These are phyloP conservation scores for Suillus plorans DNA, from an alignment of 768 basidiomycete genomes.

Conservation along the genomic window DNA sequence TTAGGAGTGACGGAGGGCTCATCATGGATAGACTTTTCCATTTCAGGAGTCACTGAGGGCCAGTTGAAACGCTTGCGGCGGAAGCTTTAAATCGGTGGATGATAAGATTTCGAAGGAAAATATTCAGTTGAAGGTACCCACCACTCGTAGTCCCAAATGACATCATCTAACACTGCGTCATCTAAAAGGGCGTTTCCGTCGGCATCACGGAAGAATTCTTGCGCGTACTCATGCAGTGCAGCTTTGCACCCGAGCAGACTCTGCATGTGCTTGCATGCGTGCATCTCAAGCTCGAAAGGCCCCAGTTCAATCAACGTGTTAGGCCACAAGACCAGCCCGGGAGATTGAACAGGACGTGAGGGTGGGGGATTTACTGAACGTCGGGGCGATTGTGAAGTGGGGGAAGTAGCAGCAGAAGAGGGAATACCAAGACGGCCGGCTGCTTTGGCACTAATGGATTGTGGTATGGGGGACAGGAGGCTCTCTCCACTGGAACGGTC, in stretches of 20 bases:
- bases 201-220: conserved; percentile 30
- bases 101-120: conserved; percentile 9
- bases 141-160: conserved; percentile 38
- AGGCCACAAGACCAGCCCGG: conserved; percentile 62
- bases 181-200: conserved; percentile 21
- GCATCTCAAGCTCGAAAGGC: conserved; percentile 68
- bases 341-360: conserved; percentile 45
- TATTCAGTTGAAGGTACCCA: conserved; percentile 14
- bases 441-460: conserved; percentile 35
- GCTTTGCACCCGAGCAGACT: conserved; percentile 59
- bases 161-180: conserved; percentile 23
- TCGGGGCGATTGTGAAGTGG: conserved; percentile 4
- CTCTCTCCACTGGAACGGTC: conserved; percentile 30
- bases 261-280: conserved; percentile 70
- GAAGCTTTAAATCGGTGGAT: conserved; percentile 44
- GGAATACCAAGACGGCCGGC: conserved; percentile 38
- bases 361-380: conserved; percentile 10
- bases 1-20: not conserved
- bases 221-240: conserved; percentile 52
- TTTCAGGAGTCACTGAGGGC: conserved; percentile 48
- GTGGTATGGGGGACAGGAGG: conserved; percentile 24
- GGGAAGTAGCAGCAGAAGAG: conserved; percentile 10
- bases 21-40: not conserved
- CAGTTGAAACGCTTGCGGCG: conserved; percentile 68
- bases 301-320: conserved; percentile 57